A percentile compares a stretch with the other conserved stretches of the same genome.
phyloP scores from a whole-genome alignment of 73 alveolate genomes.

The Paramecium tetraurelia region DNA sequence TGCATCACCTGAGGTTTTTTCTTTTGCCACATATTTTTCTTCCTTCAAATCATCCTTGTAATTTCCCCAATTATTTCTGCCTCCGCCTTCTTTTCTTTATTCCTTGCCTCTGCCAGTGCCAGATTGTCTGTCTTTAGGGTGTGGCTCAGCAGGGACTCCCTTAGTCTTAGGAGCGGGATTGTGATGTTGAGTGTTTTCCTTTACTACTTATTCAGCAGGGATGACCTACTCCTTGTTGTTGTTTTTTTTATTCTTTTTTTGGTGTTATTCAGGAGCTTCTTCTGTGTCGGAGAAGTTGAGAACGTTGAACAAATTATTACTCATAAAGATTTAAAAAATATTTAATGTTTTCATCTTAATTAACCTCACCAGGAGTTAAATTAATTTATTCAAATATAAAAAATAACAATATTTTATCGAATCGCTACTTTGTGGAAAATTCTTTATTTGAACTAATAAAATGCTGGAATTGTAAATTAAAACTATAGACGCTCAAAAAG shows the following conservation, averaged over 20 bases:
- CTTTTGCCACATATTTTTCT: constrained; percentile 17
- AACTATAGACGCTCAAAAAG: neutral
- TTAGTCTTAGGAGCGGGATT: neutral
- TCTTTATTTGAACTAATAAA: neutral
- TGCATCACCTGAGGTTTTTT: neutral
- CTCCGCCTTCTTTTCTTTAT: constrained; percentile 56
- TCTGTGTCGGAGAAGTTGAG: constrained; percentile 29
- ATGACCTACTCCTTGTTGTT: neutral
- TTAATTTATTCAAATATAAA: neutral
- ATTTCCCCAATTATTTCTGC: constrained; percentile 65
- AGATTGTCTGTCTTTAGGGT: constrained; percentile 66
- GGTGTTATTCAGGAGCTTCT: neutral
- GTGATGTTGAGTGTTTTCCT: constrained; percentile 16
- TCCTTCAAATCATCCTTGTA: constrained; percentile 47
- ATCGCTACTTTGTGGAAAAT: neutral
- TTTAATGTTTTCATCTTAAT: constrained; percentile 12
- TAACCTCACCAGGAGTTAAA: neutral
- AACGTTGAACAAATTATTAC: neutral
- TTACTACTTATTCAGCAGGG: neutral
- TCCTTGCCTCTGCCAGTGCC: constrained; percentile 73
- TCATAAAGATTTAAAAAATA: constrained; percentile 36
- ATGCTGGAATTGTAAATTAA: neutral
- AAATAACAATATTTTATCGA: neutral
- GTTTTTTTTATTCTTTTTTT: neutral
- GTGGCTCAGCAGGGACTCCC: constrained; percentile 56